Base-by-base conservation (phyloP, 148 eudicot genomes). In the Vaccinium darrowii region DNA sequence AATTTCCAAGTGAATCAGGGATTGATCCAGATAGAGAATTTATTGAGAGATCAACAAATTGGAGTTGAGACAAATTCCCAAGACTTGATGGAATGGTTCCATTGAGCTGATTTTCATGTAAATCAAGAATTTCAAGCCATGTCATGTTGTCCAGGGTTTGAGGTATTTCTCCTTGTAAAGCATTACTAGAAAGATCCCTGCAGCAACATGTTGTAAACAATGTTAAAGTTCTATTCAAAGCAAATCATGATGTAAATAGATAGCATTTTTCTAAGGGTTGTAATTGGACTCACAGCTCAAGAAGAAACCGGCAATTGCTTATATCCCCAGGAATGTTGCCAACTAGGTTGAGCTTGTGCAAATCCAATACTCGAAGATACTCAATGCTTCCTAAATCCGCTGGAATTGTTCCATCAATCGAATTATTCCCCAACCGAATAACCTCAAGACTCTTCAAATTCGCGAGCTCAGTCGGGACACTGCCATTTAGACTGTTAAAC, bases 161-260 rank as follows among this genome's bases (percentile, higher is more conserved):
- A n/a, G 96, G 99, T 83, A 97, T 92, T 88, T 90, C 93, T 84
- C 98, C 98, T 50, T 91, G 90, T 84, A 97, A 90, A 83, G 88
- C 88, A 89, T 97, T 97, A 43, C 96, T 93, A 47, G 98, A 95
- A 85, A 97, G 85, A 87, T 97, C 95, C 94, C 99, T 97, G 96
- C 95, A 95, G 76, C 62, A 89, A 84, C 74, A 86, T 76, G 69
- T 79, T n/a, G 84, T 11, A 27, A 75, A 75, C 62, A 78, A 78
- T 63, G 81, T 85, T 81, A 71, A 86, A 63, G 54, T 77, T 87
- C 60, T 77, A 77, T 53, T 51, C 51, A 81, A 83, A 88, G 83
- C 58, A 83, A 75, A 7, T 74, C 9, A 62, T 6, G 53, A 76
- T 69, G 78, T 18, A 54, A 86, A 76, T 79, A 83, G 39, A 47